Base-by-base conservation (phyloP, 495 filamentous ascomycete species). In the Immersiella caudata region DNA sequence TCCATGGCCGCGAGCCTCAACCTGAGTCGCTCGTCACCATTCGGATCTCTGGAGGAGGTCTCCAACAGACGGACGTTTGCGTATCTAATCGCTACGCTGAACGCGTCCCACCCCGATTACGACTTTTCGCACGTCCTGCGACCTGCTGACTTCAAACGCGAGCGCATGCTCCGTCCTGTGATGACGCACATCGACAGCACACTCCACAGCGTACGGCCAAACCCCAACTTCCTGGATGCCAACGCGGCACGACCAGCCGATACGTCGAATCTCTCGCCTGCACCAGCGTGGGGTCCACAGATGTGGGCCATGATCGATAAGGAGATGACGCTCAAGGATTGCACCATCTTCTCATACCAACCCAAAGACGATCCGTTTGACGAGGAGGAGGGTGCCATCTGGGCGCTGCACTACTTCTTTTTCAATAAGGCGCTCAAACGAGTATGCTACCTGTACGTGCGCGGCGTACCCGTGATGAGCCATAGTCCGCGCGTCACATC, bases 51-150 rank as follows among this genome's bases (percentile, higher is more conserved):
- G 58, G 91, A 90, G 62, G 91, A 97, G 68, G 86, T 90, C 56
- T 91, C 91, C 9, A 93, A 91, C 73, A 91, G 96, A 14, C 89
- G 93, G 57, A 96, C 92, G 0, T 98, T 95, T 79, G 93, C 95
- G 50, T 98, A 98, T 78, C 78, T 98, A 65, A 97, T 98, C 73
- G 95, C 95, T 14, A 97, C 96, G 0, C 84, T 99, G n/a, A 99
- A 99, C 71, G 94, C 94, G 0, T 94, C 91, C 49, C 94, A 99
- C 78, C 90, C 93, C 0, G 96, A 99, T 76, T 99, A 99, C 77
- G 94, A 98, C 78, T 98, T 98, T 79, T 95, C 92, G 1, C 89
- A 97, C 67, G 88, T 93, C 59, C 82, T 97, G 65, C 88, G 93
- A 29, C 93, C 94, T 1, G 84, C 87, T 11, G 95, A 98, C 74